Percentiles rank a stretch among this genome's conserved stretches.
Conservation (phyloP, 179 eudicot genomes). For the Silene noctiflora region DNA sequence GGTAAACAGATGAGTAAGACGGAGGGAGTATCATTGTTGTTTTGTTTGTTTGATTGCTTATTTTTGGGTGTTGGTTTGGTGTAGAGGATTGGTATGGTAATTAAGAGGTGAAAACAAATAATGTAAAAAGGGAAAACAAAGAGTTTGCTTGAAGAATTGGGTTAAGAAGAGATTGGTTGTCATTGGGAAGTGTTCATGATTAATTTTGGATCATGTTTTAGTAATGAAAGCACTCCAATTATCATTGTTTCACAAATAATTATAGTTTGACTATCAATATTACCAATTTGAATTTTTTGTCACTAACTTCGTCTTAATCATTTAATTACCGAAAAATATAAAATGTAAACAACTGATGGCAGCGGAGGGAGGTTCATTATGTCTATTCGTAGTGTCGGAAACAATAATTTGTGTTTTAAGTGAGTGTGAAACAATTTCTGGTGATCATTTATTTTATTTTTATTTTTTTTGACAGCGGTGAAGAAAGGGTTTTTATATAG, state of each 20-base stretch:
- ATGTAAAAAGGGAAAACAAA: constrained; percentile 1
- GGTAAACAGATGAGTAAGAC: no score
- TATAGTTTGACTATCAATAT: background rate
- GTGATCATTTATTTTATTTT: no score
- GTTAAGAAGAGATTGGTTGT: background rate
- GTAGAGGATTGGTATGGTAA: constrained; percentile 6
- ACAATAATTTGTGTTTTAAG: no score
- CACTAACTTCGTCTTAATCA: no score
- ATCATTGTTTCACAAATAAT: background rate
- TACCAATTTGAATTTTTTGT: no score
- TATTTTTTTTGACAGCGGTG: no score
- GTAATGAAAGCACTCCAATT: background rate
- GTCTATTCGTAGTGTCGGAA: no score
- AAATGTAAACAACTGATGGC: no score
- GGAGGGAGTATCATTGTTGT: background rate
- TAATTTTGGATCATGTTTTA: background rate
- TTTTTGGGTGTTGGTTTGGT: constrained; percentile 10
- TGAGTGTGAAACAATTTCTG: no score
- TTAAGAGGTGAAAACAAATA: background rate
- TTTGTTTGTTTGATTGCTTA: constrained; percentile 6
- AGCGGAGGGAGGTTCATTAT: no score
- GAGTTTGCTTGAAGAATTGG: constrained; percentile 26
- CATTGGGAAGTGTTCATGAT: constrained; percentile 13
- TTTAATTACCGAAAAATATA: no score
- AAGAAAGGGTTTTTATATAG: no score